phyloP scores from a whole-genome alignment of 192 early-diverging fungal genomes.

The Entomortierella lignicola region DNA sequence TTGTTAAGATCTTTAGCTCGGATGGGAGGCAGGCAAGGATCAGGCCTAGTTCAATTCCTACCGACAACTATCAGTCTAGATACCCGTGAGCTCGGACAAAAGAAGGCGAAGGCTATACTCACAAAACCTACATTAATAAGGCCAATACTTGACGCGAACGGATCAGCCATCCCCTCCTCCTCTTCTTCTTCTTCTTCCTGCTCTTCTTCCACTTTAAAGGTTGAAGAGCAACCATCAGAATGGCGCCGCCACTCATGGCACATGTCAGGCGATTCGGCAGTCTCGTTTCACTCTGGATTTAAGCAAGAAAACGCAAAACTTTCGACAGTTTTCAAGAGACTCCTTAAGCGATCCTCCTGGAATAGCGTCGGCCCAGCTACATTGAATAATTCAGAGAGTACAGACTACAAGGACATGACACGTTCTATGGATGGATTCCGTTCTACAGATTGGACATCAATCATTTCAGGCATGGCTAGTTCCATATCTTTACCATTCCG shows the following conservation, averaged over 20 bases:
- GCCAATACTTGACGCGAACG: too few relatives aligned
- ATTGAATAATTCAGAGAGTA: too few relatives aligned
- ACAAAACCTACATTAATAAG: neutral
- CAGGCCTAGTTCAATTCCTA: conserved; percentile 9
- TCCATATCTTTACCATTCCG: neutral
- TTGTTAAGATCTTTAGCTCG: conserved; percentile 4
- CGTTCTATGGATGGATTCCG: too few relatives aligned
- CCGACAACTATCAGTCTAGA: conserved; percentile 10
- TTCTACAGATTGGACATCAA: conserved; percentile 12
- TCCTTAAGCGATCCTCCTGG: conserved; percentile 1
- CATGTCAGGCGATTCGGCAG: neutral
- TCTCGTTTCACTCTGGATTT: too few relatives aligned
- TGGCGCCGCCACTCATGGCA: conserved; percentile 23
- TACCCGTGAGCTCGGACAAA: conserved; percentile 13
- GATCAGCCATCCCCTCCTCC: too few relatives aligned
- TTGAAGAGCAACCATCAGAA: too few relatives aligned
- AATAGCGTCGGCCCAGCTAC: too few relatives aligned
- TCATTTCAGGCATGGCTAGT: neutral
- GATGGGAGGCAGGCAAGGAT: neutral
- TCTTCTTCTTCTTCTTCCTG: too few relatives aligned
- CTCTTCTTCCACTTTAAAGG: too few relatives aligned
- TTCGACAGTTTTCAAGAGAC: conserved; percentile 9
- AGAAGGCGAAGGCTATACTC: conserved; percentile 7
- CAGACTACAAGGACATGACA: too few relatives aligned
- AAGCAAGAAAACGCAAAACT: too few relatives aligned